Conservation (phyloP, 1,139 yeast species). For the Diutina pseudorugosa region DNA sequence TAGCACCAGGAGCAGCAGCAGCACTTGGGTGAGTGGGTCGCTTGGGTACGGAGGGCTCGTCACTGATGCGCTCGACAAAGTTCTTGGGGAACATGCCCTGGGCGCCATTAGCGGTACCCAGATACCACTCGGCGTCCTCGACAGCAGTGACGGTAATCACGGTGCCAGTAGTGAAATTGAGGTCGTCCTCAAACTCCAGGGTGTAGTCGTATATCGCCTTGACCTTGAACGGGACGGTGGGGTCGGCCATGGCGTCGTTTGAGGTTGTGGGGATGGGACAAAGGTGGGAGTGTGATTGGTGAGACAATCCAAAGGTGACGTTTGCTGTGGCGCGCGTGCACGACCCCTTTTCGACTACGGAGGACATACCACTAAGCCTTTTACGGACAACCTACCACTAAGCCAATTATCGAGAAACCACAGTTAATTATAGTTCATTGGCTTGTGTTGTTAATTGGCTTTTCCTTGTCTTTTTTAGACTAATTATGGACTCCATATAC, state of each 20-base stretch:
- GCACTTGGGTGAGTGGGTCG: slow-evolving; percentile 3
- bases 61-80: slow-evolving; percentile 44
- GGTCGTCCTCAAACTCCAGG: slow-evolving; percentile 78
- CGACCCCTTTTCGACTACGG: too few species aligned
- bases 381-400: too few species aligned
- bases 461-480: too few species aligned
- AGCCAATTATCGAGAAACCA: too few species aligned
- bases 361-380: too few species aligned
- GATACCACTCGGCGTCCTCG: slow-evolving; percentile 88
- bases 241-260: not conserved
- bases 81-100: slow-evolving; percentile 82
- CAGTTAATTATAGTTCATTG: too few species aligned
- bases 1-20: not conserved
- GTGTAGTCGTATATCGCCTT: slow-evolving; percentile 59
- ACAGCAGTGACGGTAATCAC: slow-evolving; percentile 58
- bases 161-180: slow-evolving; percentile 57
- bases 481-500: too few species aligned
- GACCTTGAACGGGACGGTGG: slow-evolving; percentile 48
- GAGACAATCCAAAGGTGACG: too few species aligned
- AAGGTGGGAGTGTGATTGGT: not conserved
- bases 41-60: slow-evolving; percentile 7
- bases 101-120: slow-evolving; percentile 48
- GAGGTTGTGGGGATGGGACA: not conserved
- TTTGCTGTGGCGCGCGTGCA: not conserved
- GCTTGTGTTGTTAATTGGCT: too few species aligned